These are phyloP conservation scores for Aspergillus cejpii DNA, from an alignment of 2,329 filamentous ascomycete genomes.

Conservation along the genomic window DNA sequence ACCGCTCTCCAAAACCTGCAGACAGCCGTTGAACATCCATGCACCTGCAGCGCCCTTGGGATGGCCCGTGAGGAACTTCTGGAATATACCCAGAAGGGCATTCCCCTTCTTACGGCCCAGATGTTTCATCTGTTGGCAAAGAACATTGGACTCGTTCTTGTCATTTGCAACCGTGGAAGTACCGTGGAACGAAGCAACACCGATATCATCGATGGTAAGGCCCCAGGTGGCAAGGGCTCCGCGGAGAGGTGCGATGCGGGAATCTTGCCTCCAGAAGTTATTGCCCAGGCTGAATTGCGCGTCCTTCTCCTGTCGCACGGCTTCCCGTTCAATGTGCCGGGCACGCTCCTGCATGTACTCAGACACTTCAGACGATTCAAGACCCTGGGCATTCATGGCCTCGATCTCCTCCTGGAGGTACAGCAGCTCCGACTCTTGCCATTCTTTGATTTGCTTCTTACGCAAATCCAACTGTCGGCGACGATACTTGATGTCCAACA, in stretches of 20 bases:
- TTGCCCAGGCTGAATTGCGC: slow-evolving; percentile 89
- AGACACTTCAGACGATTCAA: slow-evolving; percentile 65
- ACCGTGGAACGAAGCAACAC: slow-evolving; percentile 95
- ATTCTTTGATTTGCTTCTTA: slow-evolving; percentile 88
- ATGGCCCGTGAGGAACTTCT: slow-evolving; percentile 97
- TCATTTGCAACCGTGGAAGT: slow-evolving; percentile 98
- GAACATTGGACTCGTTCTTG: slow-evolving; percentile 97
- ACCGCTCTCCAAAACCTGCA: slow-evolving; percentile 90
- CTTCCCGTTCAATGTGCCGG: slow-evolving; percentile 79
- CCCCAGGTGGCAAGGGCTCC: slow-evolving; percentile 97
- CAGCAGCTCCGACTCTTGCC: slow-evolving; percentile 91
- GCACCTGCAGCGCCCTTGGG: slow-evolving; percentile 98
- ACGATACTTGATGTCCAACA: slow-evolving; percentile 96
- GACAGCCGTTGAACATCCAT: slow-evolving; percentile 98
- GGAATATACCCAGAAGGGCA: slow-evolving; percentile 92
- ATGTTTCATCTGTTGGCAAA: slow-evolving; percentile 92
- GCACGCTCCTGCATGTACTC: slow-evolving; percentile 83
- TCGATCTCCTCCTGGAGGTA: slow-evolving; percentile 88
- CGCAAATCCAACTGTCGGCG: slow-evolving; percentile 90
- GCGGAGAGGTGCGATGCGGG: slow-evolving; percentile 87
- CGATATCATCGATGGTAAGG: slow-evolving; percentile 91
- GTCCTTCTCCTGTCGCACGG: slow-evolving; percentile 84
- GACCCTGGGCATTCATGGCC: slow-evolving; percentile 75
- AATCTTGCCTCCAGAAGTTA: slow-evolving; percentile 97
- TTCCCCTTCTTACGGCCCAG: slow-evolving; percentile 95